phyloP scores from a whole-genome alignment of 2,329 filamentous ascomycete genomes.

The Arthrobotrys conoides region DNA sequence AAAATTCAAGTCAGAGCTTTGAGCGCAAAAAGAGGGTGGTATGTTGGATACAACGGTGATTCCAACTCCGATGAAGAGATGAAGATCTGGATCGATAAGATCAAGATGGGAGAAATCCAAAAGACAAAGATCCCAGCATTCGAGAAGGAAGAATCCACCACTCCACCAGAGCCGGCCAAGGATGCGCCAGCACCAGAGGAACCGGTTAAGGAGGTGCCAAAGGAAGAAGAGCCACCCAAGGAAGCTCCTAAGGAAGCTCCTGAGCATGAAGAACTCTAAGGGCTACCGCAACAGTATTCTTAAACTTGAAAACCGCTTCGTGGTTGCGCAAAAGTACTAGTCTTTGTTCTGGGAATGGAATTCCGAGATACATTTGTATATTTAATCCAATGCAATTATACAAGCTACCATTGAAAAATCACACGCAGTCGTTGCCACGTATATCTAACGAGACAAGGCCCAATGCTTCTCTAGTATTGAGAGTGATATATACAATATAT shows the following conservation, averaged over 20 bases:
- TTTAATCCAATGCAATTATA: constrained; percentile 1
- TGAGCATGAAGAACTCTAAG: constrained; percentile 52
- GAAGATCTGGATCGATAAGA: constrained; percentile 90
- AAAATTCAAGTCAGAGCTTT: constrained; percentile 76
- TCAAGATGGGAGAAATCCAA: constrained; percentile 86
- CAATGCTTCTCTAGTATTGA: no score
- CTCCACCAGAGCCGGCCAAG: constrained; percentile 59
- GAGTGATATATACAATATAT: no score
- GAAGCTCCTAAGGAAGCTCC: constrained; percentile 61
- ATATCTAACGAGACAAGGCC: no score
- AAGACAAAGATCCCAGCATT: constrained; percentile 79
- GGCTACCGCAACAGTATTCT: neutral
- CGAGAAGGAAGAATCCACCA: constrained; percentile 61
- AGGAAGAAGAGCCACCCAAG: constrained; percentile 65
- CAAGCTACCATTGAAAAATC: neutral
- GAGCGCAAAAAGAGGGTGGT: constrained; percentile 90
- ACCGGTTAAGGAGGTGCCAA: constrained; percentile 66
- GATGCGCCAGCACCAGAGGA: constrained; percentile 1
- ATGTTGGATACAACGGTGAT: constrained; percentile 77
- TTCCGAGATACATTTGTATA: constrained; percentile 6
- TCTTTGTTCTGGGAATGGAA: neutral
- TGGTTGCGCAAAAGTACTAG: neutral
- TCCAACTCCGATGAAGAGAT: constrained; percentile 75
- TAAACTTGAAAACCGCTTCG: neutral
- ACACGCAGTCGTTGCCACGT: no score